Percentiles rank a stretch among this genome's conserved stretches.
Conservation (phyloP, 1,139 yeast species). For the Yamadazyma membranifaciens region DNA sequence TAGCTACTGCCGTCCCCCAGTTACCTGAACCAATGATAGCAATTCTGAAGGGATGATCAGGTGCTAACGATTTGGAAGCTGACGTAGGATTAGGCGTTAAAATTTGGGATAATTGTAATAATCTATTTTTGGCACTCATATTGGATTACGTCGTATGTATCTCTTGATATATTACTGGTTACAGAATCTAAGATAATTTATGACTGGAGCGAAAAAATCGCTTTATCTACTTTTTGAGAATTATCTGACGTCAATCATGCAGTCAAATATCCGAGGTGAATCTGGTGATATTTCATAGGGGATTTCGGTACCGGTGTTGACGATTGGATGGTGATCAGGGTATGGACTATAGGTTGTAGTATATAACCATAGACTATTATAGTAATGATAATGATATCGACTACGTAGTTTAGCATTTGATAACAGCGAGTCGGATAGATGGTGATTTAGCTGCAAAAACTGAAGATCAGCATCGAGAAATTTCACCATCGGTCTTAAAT, state of each 20-base stretch:
- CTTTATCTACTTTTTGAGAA: background rate
- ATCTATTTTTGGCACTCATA: slow-evolving; percentile 31
- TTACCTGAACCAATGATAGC: slow-evolving; percentile 49
- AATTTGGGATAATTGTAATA: slow-evolving; percentile 38
- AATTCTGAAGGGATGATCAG: slow-evolving; percentile 36
- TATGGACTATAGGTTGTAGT: too few relatives aligned
- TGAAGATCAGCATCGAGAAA: too few relatives aligned
- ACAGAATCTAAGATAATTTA: background rate
- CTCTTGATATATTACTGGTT: background rate
- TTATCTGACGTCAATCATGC: background rate
- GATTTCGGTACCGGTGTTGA: too few relatives aligned
- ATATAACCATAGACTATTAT: too few relatives aligned
- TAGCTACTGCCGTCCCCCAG: slow-evolving; percentile 53
- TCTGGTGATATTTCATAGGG: background rate
- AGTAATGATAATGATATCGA: background rate
- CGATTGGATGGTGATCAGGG: too few relatives aligned
- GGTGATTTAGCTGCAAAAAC: background rate
- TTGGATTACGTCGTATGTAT: background rate
- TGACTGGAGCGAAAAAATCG: background rate
- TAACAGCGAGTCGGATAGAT: too few relatives aligned
- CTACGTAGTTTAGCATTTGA: too few relatives aligned
- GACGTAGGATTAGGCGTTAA: slow-evolving; percentile 23
- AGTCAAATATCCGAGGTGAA: background rate
- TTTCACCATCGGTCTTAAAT: too few relatives aligned
- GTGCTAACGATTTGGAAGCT: slow-evolving; percentile 20